phyloP scores from a whole-genome alignment of 768 basidiomycete genomes.

The Coprinopsis strossmayeri region DNA sequence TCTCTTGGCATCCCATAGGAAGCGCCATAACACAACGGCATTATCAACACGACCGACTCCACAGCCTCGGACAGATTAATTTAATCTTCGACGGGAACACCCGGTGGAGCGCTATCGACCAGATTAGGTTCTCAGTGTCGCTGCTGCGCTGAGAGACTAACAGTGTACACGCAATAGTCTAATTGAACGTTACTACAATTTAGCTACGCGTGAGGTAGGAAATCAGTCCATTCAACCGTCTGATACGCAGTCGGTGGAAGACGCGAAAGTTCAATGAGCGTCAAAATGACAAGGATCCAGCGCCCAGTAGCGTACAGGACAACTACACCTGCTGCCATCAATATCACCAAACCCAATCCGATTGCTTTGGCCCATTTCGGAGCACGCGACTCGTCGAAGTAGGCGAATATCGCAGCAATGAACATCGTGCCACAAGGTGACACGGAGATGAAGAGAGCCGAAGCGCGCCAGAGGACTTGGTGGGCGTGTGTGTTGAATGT shows the following conservation, averaged over 20 bases:
- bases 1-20: too few relatives aligned
- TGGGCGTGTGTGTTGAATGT: not conserved
- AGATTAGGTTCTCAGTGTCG: too few relatives aligned
- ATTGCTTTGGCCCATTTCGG: not conserved
- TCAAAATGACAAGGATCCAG: constrained; percentile 5
- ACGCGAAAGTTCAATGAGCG: constrained; percentile 7
- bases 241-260: constrained; percentile 11
- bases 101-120: too few relatives aligned
- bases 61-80: too few relatives aligned
- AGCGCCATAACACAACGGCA: too few relatives aligned
- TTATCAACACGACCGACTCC: too few relatives aligned
- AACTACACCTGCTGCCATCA: not conserved
- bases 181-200: not conserved
- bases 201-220: constrained; percentile 11
- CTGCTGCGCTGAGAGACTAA: too few relatives aligned
- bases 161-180: too few relatives aligned
- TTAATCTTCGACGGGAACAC: too few relatives aligned
- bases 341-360: not conserved
- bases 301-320: constrained; percentile 12
- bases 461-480: not conserved
- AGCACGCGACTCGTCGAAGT: not conserved
- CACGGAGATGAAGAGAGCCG: not conserved
- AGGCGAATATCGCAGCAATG: not conserved
- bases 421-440: not conserved
- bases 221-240: constrained; percentile 14